Conservation (phyloP, 495 filamentous ascomycete species). For the Oidiodendron maius region DNA sequence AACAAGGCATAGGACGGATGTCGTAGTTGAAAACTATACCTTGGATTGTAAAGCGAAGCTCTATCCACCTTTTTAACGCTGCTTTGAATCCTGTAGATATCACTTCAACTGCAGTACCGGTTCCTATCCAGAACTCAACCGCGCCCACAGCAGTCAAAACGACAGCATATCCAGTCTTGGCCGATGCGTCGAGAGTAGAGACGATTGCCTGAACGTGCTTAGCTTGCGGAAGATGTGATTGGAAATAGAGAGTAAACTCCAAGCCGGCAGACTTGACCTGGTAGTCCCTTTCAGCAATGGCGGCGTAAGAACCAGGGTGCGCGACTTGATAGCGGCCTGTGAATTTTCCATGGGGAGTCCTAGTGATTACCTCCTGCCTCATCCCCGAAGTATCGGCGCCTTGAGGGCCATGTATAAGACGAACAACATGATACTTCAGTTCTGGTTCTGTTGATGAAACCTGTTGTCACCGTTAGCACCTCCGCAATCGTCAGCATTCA, state of each 20-base stretch:
- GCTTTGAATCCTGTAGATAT: background rate
- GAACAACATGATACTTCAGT: too few species aligned
- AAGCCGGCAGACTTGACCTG: background rate
- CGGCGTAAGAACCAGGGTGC: background rate
- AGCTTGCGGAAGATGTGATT: background rate
- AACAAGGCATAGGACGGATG: too few species aligned
- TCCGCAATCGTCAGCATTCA: too few species aligned
- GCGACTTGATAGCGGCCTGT: background rate
- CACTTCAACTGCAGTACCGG: background rate
- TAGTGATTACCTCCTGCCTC: too few species aligned
- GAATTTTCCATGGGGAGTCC: background rate
- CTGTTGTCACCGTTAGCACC: too few species aligned
- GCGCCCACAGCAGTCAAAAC: background rate
- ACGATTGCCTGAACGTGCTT: background rate
- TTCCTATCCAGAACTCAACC: background rate
- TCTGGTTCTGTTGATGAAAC: too few species aligned
- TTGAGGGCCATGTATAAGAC: too few species aligned
- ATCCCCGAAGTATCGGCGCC: too few species aligned
- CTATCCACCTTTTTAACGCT: background rate
- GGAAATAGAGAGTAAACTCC: background rate
- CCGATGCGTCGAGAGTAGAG: background rate
- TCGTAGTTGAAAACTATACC: too few species aligned
- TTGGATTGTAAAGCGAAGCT: too few species aligned
- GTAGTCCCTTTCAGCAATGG: background rate
- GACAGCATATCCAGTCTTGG: background rate